phyloP scores from a whole-genome alignment of 2,329 filamentous ascomycete genomes.

The Fusarium veterinarium region DNA sequence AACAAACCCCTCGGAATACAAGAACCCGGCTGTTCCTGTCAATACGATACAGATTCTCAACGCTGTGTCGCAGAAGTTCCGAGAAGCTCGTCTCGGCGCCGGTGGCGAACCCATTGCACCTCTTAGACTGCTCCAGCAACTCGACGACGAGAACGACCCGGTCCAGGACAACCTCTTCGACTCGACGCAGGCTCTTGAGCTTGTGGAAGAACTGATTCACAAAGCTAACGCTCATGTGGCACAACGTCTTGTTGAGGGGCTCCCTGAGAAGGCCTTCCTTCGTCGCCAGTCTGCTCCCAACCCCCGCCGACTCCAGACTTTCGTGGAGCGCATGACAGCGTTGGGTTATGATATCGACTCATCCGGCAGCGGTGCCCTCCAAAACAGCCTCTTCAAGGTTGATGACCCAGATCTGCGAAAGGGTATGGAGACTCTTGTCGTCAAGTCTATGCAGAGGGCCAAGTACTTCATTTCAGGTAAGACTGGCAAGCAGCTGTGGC shows the following conservation, averaged over 20 bases:
- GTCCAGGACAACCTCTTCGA: conserved; percentile 97
- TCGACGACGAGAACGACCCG: conserved; percentile 97
- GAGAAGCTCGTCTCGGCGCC: conserved; percentile 85
- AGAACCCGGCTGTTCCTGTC: conserved; percentile 72
- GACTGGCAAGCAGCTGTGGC: conserved; percentile 79
- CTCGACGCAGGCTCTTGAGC: conserved; percentile 86
- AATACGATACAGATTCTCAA: conserved; percentile 86
- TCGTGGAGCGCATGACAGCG: conserved; percentile 91
- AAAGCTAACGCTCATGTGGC: conserved; percentile 93
- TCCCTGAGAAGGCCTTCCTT: conserved; percentile 93
- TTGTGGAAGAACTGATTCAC: conserved; percentile 94
- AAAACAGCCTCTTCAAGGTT: conserved; percentile 95
- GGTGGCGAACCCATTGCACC: conserved; percentile 83
- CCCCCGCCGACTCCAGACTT: conserved; percentile 86
- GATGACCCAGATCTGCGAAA: conserved; percentile 90
- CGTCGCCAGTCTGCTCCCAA: conserved; percentile 89
- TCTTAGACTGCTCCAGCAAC: conserved; percentile 88
- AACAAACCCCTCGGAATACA: conserved; percentile 69
- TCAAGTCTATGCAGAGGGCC: conserved; percentile 95
- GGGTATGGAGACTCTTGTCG: conserved; percentile 95
- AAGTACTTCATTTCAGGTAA: conserved; percentile 94
- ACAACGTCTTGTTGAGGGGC: conserved; percentile 79
- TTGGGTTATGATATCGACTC: conserved; percentile 92
- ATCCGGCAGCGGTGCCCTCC: conserved; percentile 87
- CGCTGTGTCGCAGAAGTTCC: conserved; percentile 88